Evolutionary conservation across 176 grass and related monocot genomes (phyloP), one percentile per base, ranked within the genome.

Genomic region (Rhynchospora pubera): DNA sequence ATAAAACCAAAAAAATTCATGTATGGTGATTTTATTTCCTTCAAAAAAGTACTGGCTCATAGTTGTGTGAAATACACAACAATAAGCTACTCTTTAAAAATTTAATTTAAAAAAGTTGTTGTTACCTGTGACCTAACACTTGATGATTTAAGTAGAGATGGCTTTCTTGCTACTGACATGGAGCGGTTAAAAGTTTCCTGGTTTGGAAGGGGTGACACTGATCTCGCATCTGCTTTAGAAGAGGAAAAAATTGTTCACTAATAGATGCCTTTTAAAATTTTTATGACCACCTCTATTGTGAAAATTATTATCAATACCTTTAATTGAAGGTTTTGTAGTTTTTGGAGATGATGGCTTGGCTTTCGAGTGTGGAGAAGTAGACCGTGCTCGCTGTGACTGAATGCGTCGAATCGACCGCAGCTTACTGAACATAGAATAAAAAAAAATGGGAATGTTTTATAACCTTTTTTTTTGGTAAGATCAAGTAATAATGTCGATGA

Each of bases 91-190:
- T 3, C 47, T 59, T 22, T 59, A 9, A 68, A 63, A 50, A 16
- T 5, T 21, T 56, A 50, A 65, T 39, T 21, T 4, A 81, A 64
- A 16, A 47, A 52, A 66, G 8, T 2, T 0, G 9, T 56, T 5
- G 16, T 87, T 95, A 99, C 96, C 96, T 91, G 92, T 34, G 87
- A 85, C 32, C 85, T 87, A 62, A 84, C 86, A 79, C 90, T 95
- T 30, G 90, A 88, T 57, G 96, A 88, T 76, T 91, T 94, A 83
- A 93, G 87, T 86, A 94, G 84, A 68, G 91, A 91, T 83, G 96
- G 28, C 82, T 88, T 91, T 63, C 79, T 87, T 51, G 91, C 78
- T 56, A 93, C 74, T 48, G 96, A 95, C 47, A 75, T 89, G 28
- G 92, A 90, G 26, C 89, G 88, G 73, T 84, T 87, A 3, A 94